Base-by-base conservation (phyloP, 2,329 filamentous ascomycete genomes). In the Neofusicoccum sp. region DNA sequence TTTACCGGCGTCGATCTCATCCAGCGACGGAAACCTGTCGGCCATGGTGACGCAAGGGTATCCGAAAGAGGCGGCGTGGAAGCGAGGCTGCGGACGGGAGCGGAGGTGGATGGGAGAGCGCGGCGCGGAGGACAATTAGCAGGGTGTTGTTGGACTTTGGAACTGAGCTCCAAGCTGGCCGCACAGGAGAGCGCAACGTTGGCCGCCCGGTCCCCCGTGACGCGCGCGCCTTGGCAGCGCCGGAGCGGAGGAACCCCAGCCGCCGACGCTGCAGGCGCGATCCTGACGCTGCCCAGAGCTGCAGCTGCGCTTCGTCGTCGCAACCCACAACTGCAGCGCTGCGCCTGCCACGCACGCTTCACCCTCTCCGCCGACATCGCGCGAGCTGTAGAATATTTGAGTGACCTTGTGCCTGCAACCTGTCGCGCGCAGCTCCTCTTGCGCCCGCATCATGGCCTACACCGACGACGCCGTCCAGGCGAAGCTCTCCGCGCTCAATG, bases 381-480 rank as follows among this genome's bases (percentile, higher is more conserved):
- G 43, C 41, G 48, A 59, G 45, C 54, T 59, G 58, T 64, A 66
- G 64, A 64, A 49, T 61, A 59, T 43, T 41, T 28, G 58, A 56
- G 61, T 54, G 61, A 66, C 64, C 56, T 54, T 66, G 64, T 65
- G 71, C 69, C 67, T 66, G 70, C 71, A 67, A 66, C 48, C 43
- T 50, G 45, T 37, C 39, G 28, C 64, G 64, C 63, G 63, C 63
- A 66, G 47, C 52, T 49, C 22, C 56, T 60, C 29, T 58, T 29
- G 61, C 41, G 9, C 22, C 36, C 31, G 11, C 61, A 65, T 34
- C 65, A 97, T 99, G 94, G 89, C 95, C 49, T 98, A 97, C 80
- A 95, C 90, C 68, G 93, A 98, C 78, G 95, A 99, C 80, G 91
- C 93, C 50, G 93, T 99, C 62, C 87, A 93, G 76, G 92, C 94